Evolutionary conservation across 1,139 yeast genomes (phyloP), one percentile per base, ranked within the genome.

Genomic region (Magnusiomyces magnusii): DNA sequence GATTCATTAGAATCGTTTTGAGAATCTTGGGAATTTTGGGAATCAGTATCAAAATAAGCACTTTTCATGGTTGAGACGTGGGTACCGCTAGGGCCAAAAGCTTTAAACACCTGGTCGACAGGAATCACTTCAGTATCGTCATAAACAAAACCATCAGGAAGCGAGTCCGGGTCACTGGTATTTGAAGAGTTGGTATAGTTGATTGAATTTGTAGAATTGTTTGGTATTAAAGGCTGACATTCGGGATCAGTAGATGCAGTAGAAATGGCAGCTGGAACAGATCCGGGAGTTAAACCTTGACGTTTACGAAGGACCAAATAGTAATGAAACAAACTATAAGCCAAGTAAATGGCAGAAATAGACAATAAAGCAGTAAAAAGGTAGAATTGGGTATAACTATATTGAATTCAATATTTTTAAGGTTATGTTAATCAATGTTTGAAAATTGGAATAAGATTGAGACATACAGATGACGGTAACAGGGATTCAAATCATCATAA

Each of bases 211-310:
- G 3, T 17, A 5, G 49, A 5, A 44, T 19, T 23, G 5, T 7
- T 7, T 3, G 49, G 15, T 9, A 44, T 21, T 21, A 44, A 44
- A 5, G 49, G 49, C 10, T 23, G 49, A 5, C 49, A 5, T 23
- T 44, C 49, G 5, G 53, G 53, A 25, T 28, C 53, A 23, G 34
- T n/a, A 23, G 53, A 7, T 3, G 53, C 42, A 24, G 23, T 34
- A 17, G 53, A 36, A 25, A 34, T 50, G 5, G 53, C 53, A 50
- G 53, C 3, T 5, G 42, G 42, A 50, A 34, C 53, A 25, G 53
- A 34, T 9, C 9, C 53, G 9, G 21, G n/a, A 7, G 25, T 7
- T 7, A 44, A n/a, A 2, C 49, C 49, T 21, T 44, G 49, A 21
- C 49, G 49, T 44, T 44, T 44, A 7, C 49, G 49, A 44, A 44